These are phyloP conservation scores for Hypoxylon sp. DNA, from an alignment of 2,329 filamentous ascomycete species.

Conservation along the genomic window DNA sequence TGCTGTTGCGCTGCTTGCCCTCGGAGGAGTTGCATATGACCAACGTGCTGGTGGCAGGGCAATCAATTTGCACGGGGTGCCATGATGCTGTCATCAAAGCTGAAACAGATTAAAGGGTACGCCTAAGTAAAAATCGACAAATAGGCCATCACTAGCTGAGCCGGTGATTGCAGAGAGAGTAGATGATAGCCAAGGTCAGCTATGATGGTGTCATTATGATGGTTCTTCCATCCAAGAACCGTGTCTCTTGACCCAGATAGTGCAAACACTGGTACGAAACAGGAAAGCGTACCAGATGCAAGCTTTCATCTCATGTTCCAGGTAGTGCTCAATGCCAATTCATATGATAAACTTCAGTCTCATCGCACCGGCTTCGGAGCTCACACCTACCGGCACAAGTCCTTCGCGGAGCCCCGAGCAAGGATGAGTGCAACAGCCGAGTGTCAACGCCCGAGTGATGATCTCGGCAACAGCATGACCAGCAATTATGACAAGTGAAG, in stretches of 20 bases:
- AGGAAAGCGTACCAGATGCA: background rate
- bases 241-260: background rate
- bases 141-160: no score
- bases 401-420: background rate
- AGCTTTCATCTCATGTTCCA: background rate
- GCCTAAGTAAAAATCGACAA: background rate
- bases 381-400: background rate
- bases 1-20: slow-evolving; percentile 4
- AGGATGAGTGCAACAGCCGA: background rate
- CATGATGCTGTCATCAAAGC: background rate
- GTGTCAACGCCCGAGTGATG: background rate
- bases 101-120: background rate
- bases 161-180: background rate
- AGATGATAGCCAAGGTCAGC: background rate
- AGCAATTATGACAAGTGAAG: background rate
- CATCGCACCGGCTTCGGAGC: background rate
- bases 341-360: background rate
- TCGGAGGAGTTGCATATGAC: background rate
- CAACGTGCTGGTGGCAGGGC: background rate
- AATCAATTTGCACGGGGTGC: background rate
- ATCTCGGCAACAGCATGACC: background rate
- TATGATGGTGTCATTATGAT: background rate
- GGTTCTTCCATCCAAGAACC: background rate
- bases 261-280: background rate
- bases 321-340: background rate